Evolutionary conservation across 352 stramenopile genomes (phyloP).

Genomic region (Globisporangium cederbergense): DNA sequence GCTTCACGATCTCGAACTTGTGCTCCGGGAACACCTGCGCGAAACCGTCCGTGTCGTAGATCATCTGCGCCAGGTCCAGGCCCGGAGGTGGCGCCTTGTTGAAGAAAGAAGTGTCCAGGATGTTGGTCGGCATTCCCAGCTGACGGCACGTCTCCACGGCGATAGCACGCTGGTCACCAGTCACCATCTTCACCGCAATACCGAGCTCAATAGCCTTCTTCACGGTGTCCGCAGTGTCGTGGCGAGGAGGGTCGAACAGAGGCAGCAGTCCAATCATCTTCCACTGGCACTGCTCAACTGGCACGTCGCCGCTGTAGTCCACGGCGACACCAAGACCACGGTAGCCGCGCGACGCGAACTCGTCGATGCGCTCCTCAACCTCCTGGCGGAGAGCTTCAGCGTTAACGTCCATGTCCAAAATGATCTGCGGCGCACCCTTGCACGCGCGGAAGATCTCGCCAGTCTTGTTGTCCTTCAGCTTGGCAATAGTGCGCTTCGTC

Average conservation of each 20-base stretch:
- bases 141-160: slow-evolving; percentile 89
- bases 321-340: slow-evolving; percentile 63
- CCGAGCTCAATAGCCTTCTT: slow-evolving; percentile 87
- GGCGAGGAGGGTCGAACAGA: slow-evolving; percentile 92
- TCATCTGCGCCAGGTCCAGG: slow-evolving; percentile 73
- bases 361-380: slow-evolving; percentile 83
- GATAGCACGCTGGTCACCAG: slow-evolving; percentile 92
- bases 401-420: slow-evolving; percentile 82
- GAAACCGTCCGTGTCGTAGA: slow-evolving; percentile 93
- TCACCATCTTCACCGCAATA: slow-evolving; percentile 95
- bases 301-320: slow-evolving; percentile 53
- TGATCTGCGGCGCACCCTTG: slow-evolving; percentile 92
- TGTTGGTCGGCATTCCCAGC: slow-evolving; percentile 88
- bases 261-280: slow-evolving; percentile 91
- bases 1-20: slow-evolving; percentile 91
- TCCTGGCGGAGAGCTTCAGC: slow-evolving; percentile 45
- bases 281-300: slow-evolving; percentile 83
- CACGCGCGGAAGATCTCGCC: slow-evolving; percentile 86
- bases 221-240: slow-evolving; percentile 92
- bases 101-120: slow-evolving; percentile 78
- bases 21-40: slow-evolving; percentile 91
- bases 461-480: slow-evolving; percentile 76
- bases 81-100: slow-evolving; percentile 61
- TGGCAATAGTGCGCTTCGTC: slow-evolving; percentile 91
- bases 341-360: slow-evolving; percentile 68